Percentiles rank a stretch among this genome's conserved stretches.
phyloP scores from a whole-genome alignment of 1,284 basidiomycete genomes.

The Heterobasidion parviporum region DNA sequence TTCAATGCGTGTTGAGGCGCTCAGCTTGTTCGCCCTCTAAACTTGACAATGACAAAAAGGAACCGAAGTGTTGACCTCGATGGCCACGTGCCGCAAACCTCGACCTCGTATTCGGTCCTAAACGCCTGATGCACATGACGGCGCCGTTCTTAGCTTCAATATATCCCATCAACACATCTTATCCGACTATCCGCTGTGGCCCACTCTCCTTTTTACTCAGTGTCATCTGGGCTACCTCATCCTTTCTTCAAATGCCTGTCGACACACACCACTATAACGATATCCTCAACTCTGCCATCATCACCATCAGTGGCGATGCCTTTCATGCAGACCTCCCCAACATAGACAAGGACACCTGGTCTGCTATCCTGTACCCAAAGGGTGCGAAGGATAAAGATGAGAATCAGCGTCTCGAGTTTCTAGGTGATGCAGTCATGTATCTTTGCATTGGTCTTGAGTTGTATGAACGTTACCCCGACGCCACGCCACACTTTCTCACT shows the following conservation, averaged over 20 bases:
- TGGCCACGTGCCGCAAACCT: not conserved
- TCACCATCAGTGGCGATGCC: constrained; percentile 3
- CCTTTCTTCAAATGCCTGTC: not conserved
- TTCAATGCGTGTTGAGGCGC: not conserved
- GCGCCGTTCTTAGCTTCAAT: too few species aligned
- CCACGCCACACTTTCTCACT: constrained; percentile 20
- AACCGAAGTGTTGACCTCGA: not conserved
- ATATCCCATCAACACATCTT: too few species aligned
- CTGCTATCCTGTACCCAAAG: constrained; percentile 12
- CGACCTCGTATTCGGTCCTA: not conserved
- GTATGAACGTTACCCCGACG: constrained; percentile 18
- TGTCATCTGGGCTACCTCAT: not conserved
- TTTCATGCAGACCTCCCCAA: constrained; percentile 20
- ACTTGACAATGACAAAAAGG: not conserved
- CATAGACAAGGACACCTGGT: constrained; percentile 20
- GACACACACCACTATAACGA: not conserved
- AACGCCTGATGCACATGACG: too few species aligned
- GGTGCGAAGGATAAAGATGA: constrained; percentile 5
- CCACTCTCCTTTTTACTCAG: not conserved
- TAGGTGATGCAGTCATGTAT: constrained; percentile 26
- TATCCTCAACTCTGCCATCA: constrained; percentile 4
- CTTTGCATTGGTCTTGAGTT: constrained; percentile 21
- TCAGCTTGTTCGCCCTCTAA: not conserved
- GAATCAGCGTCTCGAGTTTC: constrained; percentile 24
- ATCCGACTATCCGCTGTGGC: too few species aligned